These are phyloP conservation scores for Tolypocladium endophyticum DNA, from an alignment of 2,329 filamentous ascomycete species.

Conservation along the genomic window DNA sequence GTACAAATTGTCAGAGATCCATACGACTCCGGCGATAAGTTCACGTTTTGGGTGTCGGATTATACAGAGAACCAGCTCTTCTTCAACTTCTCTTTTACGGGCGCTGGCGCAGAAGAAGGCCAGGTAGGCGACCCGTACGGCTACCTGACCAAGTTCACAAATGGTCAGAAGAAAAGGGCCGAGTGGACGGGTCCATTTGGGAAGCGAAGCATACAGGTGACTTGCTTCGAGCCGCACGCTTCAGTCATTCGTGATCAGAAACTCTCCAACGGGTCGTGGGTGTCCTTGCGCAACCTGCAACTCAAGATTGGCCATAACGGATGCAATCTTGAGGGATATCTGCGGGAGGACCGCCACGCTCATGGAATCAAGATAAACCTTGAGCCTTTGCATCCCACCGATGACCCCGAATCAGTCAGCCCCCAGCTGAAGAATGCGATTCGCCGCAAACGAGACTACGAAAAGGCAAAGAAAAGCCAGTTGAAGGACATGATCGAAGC, in stretches of 20 bases:
- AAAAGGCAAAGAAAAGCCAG: slow-evolving; percentile 31
- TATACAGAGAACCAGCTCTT: slow-evolving; percentile 65
- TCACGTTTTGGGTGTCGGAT: slow-evolving; percentile 68
- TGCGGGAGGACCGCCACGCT: slow-evolving; percentile 48
- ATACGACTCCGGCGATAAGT: slow-evolving; percentile 29
- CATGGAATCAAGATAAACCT: slow-evolving; percentile 44
- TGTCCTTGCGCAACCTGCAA: slow-evolving; percentile 62
- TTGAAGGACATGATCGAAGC: slow-evolving; percentile 26
- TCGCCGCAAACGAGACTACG: slow-evolving; percentile 55
- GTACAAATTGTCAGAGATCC: slow-evolving; percentile 56
- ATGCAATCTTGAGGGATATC: slow-evolving; percentile 56
- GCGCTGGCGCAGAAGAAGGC: slow-evolving; percentile 16
- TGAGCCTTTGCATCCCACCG: slow-evolving; percentile 31
- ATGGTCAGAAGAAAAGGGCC: slow-evolving; percentile 4
- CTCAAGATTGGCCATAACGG: slow-evolving; percentile 46
- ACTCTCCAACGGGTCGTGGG: slow-evolving; percentile 48
- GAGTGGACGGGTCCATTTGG: slow-evolving; percentile 70
- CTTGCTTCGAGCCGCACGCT: slow-evolving; percentile 60
- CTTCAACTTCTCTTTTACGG: slow-evolving; percentile 33
- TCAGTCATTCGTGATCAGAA: slow-evolving; percentile 37
- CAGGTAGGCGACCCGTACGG: slow-evolving; percentile 43
- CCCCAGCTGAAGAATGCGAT: slow-evolving; percentile 45
- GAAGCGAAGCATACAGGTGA: slow-evolving; percentile 59
- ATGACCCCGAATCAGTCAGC: slow-evolving; percentile 31
- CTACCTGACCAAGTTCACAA: slow-evolving; percentile 31